Evolutionary conservation across 306 rosid genomes (phyloP), one percentile per base, ranked within the genome.

Genomic region (Delonix regia): DNA sequence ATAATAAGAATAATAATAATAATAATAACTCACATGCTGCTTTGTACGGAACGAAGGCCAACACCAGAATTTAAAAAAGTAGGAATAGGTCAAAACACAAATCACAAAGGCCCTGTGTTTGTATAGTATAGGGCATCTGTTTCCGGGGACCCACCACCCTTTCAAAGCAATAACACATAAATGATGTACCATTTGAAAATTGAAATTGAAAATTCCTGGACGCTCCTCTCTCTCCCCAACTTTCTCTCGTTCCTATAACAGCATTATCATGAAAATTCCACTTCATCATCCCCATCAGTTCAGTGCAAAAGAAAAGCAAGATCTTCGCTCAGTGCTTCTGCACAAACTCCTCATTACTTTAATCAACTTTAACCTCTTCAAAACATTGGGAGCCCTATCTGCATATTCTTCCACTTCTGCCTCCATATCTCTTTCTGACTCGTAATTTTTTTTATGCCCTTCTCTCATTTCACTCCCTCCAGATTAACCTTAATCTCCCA

Each of bases 181-280:
- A 41, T 41, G 45, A 41, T 41, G 45, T 68, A n/a, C 45, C 2
- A 10, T 52, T 19, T 6, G 21, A n/a, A n/a, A n/a, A n/a, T 3
- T 56, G 25, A 19, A 21, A 25, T 62, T 62, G 25, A 61, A 60
- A 34, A 44, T 14, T 79, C 9, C 69, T 16, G 45, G 42, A 48
- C 47, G 64, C 74, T 64, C 78, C 61, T 41, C 25, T 19, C 59
- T 11, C 9, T 4, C 44, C 2, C 6, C 18, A 45, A 66, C 84
- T 80, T 80, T 80, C 80, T 70, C 84, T 65, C 80, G n/a, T 81
- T 75, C 84, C 84, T 75, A 81, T 67, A 80, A 55, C 34, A 80
- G 7, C 71, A 67, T 19, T 78, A 60, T 79, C 64, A 79, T 80
- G 73, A 69, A 59, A 78, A 59, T 30, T 10, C 11, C 7, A 56